Percentiles rank a stretch among this genome's conserved stretches.
Evolutionary conservation across 2,329 filamentous ascomycete genomes (phyloP).

Genomic region (Drechslerella dactyloides): DNA sequence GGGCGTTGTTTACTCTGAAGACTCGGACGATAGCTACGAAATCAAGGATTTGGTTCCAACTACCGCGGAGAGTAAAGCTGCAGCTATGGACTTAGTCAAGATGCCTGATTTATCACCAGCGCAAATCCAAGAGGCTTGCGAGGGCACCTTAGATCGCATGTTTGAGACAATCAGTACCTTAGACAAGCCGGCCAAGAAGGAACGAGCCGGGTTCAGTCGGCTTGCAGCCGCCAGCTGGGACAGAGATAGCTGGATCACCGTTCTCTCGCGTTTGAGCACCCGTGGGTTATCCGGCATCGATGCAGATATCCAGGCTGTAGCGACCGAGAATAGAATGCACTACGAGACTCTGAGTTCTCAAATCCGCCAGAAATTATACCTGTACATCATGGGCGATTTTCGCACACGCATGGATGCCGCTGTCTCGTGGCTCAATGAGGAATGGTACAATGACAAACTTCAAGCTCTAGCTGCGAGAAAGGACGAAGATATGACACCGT

Average conservation of each 20-base stretch:
- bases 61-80: conserved; percentile 65
- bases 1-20: conserved; percentile 51
- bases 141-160: conserved; percentile 75
- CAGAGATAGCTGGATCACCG: conserved; percentile 86
- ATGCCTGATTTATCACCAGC: conserved; percentile 75
- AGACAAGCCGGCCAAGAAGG: conserved; percentile 70
- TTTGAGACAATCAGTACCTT: conserved; percentile 77
- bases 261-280: conserved; percentile 84
- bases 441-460: conserved; percentile 92
- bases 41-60: conserved; percentile 57
- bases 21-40: conserved; percentile 53
- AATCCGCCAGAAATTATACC: conserved; percentile 80
- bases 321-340: conserved; percentile 56
- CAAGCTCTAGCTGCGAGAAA: conserved; percentile 59
- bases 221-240: conserved; percentile 84
- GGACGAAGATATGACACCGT: conserved; percentile 60
- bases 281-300: conserved; percentile 70
- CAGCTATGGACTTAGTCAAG: conserved; percentile 52
- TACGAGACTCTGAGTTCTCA: conserved; percentile 66
- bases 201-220: conserved; percentile 77
- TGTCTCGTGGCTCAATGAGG: conserved; percentile 92
- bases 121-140: conserved; percentile 74
- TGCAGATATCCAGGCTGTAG: conserved; percentile 66
- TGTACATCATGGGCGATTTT: conserved; percentile 91
- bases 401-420: conserved; percentile 85